A percentile compares a stretch with the other conserved stretches of the same genome.
Conservation (phyloP, 2,329 filamentous ascomycete species). For the Phaeoacremonium minimum region DNA sequence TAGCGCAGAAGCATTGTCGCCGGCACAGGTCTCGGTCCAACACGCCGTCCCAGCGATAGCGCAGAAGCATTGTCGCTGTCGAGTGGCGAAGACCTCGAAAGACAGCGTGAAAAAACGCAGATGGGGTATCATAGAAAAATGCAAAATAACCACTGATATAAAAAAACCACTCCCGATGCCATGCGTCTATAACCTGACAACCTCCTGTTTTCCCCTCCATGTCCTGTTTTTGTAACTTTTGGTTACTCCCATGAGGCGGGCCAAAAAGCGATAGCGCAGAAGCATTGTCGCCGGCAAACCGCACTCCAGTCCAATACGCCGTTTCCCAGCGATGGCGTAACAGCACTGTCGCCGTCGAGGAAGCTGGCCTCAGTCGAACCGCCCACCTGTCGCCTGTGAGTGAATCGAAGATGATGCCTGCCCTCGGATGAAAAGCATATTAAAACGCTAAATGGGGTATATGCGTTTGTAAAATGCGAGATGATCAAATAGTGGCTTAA, state of each 20-base stretch:
- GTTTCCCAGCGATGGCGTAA: slow-evolving; percentile 51
- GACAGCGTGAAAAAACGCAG: background rate
- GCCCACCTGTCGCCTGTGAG: background rate
- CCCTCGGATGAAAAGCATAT: slow-evolving; percentile 22
- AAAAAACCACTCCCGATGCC: background rate
- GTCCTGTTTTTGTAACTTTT: background rate
- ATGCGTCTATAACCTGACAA: background rate
- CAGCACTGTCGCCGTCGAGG: slow-evolving; percentile 32
- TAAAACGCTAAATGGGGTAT: slow-evolving; percentile 17
- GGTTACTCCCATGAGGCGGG: slow-evolving; percentile 41
- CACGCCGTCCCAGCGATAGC: slow-evolving; percentile 52
- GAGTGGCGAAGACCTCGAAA: background rate
- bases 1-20: slow-evolving; percentile 54
- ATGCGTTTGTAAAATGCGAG: slow-evolving; percentile 5
- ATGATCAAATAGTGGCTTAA: background rate
- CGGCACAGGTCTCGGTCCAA: slow-evolving; percentile 35
- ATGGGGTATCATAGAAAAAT: background rate
- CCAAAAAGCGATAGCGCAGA: slow-evolving; percentile 48
- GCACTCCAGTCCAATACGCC: slow-evolving; percentile 47
- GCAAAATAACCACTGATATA: background rate
- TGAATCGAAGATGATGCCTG: slow-evolving; percentile 8
- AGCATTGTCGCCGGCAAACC: slow-evolving; percentile 46
- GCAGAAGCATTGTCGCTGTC: slow-evolving; percentile 27
- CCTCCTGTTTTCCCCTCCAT: background rate
- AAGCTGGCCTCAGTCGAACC: too few species aligned